Percentiles rank a stretch among this genome's conserved stretches.
Conservation (phyloP, 2,329 filamentous ascomycete genomes). For the Pseudopithomyces maydicus region DNA sequence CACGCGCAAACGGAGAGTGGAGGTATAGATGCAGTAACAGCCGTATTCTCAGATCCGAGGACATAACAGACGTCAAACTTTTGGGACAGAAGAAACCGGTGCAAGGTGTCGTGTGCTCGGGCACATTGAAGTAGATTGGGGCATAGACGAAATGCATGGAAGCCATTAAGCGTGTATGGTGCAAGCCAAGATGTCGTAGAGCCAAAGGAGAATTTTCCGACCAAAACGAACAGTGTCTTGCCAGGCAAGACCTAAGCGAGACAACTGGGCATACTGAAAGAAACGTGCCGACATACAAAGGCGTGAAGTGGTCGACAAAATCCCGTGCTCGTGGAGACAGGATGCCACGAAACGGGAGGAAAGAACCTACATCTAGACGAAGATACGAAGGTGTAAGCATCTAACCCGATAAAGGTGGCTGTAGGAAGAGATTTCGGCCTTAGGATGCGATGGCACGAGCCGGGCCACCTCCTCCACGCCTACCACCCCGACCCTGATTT, state of each 20-base stretch:
- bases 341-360: constrained; percentile 27
- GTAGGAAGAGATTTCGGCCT: constrained; percentile 10
- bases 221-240: constrained; percentile 15
- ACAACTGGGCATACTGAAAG: constrained; percentile 14
- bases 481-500: constrained; percentile 39
- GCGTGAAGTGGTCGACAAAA: constrained; percentile 25
- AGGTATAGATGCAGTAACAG: constrained; percentile 28
- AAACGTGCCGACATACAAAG: constrained; percentile 22
- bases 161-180: constrained; percentile 25
- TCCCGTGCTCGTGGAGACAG: constrained; percentile 24
- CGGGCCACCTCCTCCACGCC: constrained; percentile 46
- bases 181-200: constrained; percentile 10
- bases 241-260: constrained; percentile 10
- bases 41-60: constrained; percentile 28
- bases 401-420: constrained; percentile 20
- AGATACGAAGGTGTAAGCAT: constrained; percentile 34
- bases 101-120: constrained; percentile 27
- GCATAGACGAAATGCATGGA: constrained; percentile 17
- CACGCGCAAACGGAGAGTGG: constrained; percentile 13
- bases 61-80: constrained; percentile 36
- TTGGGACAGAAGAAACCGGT: constrained; percentile 29
- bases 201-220: constrained; percentile 19
- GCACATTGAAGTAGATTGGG: constrained; percentile 17
- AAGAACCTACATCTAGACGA: constrained; percentile 28
- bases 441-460: constrained; percentile 55